phyloP scores from a whole-genome alignment of 495 filamentous ascomycete genomes.

The Penicillium psychrofluorescens region DNA sequence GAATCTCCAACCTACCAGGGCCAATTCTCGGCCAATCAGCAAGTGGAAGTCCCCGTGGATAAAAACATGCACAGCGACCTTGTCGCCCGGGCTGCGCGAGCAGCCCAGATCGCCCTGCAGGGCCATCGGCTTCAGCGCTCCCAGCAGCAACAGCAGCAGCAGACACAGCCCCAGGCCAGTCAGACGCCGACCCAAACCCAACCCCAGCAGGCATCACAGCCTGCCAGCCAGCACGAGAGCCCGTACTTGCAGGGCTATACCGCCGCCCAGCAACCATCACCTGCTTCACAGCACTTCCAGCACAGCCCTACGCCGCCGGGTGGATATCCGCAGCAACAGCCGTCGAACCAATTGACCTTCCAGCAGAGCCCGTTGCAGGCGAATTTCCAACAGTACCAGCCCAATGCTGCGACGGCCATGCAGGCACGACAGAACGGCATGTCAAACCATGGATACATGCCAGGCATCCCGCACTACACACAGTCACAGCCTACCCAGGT shows the following conservation, averaged over 20 bases:
- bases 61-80: conserved; percentile 45
- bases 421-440: conserved; percentile 25
- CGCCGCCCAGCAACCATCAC: conserved; percentile 18
- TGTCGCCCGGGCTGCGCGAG: conserved; percentile 45
- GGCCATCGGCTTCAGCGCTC: conserved; percentile 37
- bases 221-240: conserved; percentile 18
- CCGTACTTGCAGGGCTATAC: conserved; percentile 25
- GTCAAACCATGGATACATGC: conserved; percentile 40
- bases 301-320: conserved; percentile 31
- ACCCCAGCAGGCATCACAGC: conserved; percentile 20
- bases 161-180: conserved; percentile 16
- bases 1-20: conserved; percentile 37
- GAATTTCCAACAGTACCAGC: conserved; percentile 41
- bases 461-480: conserved; percentile 51
- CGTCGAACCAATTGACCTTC: conserved; percentile 26
- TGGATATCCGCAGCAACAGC: conserved; percentile 26
- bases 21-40: conserved; percentile 38
- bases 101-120: conserved; percentile 48
- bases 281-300: conserved; percentile 28
- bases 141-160: conserved; percentile 33
- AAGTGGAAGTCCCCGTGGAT: conserved; percentile 35
- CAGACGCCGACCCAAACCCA: conserved; percentile 20
- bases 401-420: conserved; percentile 28
- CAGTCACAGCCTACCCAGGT: conserved; percentile 73
- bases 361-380: conserved; percentile 35